Conservation (phyloP, 768 basidiomycete species). For the Termitomyces sp. region DNA sequence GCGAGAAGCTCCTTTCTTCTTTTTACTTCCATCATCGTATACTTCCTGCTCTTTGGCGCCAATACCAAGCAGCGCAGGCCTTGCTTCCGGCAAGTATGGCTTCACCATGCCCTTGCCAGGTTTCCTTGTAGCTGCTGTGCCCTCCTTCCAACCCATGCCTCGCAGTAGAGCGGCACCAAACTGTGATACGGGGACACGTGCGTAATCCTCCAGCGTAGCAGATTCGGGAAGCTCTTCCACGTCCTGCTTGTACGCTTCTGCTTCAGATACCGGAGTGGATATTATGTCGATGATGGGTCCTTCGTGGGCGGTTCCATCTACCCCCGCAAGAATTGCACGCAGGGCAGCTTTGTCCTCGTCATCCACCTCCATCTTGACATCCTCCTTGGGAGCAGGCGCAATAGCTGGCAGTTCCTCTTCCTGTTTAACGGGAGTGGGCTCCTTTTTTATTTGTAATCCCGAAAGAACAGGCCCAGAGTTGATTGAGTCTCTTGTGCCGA, state of each 20-base stretch:
- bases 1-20: slow-evolving; percentile 43
- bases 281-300: slow-evolving; percentile 59
- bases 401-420: slow-evolving; percentile 18
- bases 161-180: slow-evolving; percentile 91
- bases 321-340: slow-evolving; percentile 67
- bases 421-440: slow-evolving; percentile 23
- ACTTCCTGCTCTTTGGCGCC: slow-evolving; percentile 87
- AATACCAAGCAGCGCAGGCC: slow-evolving; percentile 87
- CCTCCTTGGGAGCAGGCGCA: slow-evolving; percentile 20
- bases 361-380: slow-evolving; percentile 31
- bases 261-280: slow-evolving; percentile 61
- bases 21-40: slow-evolving; percentile 62
- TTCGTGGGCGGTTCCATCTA: slow-evolving; percentile 33
- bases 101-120: slow-evolving; percentile 60
- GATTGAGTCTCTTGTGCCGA: slow-evolving; percentile 69
- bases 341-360: slow-evolving; percentile 80
- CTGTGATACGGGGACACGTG: slow-evolving; percentile 83
- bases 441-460: slow-evolving; percentile 56
- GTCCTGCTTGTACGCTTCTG: slow-evolving; percentile 82
- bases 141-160: slow-evolving; percentile 96
- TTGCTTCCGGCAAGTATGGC: slow-evolving; percentile 75
- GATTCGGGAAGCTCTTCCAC: slow-evolving; percentile 71
- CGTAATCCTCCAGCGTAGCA: slow-evolving; percentile 82
- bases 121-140: slow-evolving; percentile 63
- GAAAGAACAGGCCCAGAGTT: slow-evolving; percentile 70